A percentile compares a stretch with the other conserved stretches of the same genome.
Conservation (phyloP, 139 green algal genomes). For the Picochlorum sp. region DNA sequence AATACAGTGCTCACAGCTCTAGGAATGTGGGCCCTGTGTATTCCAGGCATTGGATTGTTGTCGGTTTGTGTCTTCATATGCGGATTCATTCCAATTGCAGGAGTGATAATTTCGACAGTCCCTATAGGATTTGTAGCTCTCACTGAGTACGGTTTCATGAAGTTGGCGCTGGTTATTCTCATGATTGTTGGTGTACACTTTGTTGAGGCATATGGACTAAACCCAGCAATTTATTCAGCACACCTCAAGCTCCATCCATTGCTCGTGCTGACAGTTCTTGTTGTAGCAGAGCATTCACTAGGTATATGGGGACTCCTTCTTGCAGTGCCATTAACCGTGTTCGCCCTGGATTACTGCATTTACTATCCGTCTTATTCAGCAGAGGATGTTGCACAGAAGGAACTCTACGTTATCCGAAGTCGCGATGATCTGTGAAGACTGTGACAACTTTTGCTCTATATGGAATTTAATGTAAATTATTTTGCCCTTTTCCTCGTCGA, state of each 20-base stretch:
- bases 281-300: constrained; percentile 71
- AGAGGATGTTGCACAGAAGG: constrained; percentile 50
- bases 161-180: constrained; percentile 73
- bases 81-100: constrained; percentile 84
- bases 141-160: constrained; percentile 87
- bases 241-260: constrained; percentile 92
- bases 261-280: constrained; percentile 60
- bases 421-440: constrained; percentile 1
- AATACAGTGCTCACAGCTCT: constrained; percentile 84
- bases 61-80: constrained; percentile 91
- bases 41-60: constrained; percentile 77
- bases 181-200: constrained; percentile 82
- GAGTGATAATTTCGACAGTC: constrained; percentile 81
- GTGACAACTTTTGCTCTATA: constrained; percentile 5
- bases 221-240: constrained; percentile 81
- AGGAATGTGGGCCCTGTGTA: constrained; percentile 75
- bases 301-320: constrained; percentile 90
- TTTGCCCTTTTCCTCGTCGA: no score
- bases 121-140: constrained; percentile 80
- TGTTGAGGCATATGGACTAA: constrained; percentile 71
- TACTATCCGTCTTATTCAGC: constrained; percentile 44
- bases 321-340: constrained; percentile 85
- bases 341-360: constrained; percentile 85
- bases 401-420: constrained; percentile 43
- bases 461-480: constrained; percentile 3